phyloP scores from a whole-genome alignment of 805 yeast species.

The Saturnispora sekii region DNA sequence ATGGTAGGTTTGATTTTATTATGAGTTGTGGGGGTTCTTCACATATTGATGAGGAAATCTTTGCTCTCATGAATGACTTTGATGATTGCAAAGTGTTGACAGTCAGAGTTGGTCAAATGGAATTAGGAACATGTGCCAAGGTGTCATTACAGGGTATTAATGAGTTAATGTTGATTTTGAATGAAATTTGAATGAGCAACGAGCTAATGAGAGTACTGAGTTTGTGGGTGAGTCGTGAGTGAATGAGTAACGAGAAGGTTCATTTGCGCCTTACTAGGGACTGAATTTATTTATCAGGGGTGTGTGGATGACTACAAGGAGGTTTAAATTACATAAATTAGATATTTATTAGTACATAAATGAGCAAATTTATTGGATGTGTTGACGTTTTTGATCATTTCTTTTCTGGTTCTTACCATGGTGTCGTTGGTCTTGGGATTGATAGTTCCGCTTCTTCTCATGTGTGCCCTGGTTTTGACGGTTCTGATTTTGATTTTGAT shows the following conservation, averaged over 20 bases:
- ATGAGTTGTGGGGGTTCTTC: slow-evolving; percentile 59
- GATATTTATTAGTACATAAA: not conserved
- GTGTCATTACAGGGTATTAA: slow-evolving; percentile 61
- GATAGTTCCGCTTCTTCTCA: no score
- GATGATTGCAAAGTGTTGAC: slow-evolving; percentile 43
- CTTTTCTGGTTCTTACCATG: not conserved
- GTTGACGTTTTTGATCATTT: slow-evolving; percentile 1
- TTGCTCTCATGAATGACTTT: slow-evolving; percentile 39
- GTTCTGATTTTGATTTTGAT: not conserved
- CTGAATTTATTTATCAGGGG: no score
- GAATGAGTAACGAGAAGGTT: no score
- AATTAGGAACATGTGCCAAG: slow-evolving; percentile 37
- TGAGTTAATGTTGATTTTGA: slow-evolving; percentile 49
- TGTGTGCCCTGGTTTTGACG: not conserved
- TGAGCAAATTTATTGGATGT: not conserved
- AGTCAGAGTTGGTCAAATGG: slow-evolving; percentile 43
- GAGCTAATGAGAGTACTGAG: not conserved
- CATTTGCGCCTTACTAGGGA: no score
- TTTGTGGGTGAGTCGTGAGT: no score
- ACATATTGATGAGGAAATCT: slow-evolving; percentile 60
- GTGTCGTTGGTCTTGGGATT: no score
- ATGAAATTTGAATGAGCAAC: slow-evolving; percentile 5
- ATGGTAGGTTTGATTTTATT: slow-evolving; percentile 29
- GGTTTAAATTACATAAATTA: not conserved
- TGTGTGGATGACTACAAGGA: not conserved